Conservation (phyloP, 352 stramenopile genomes). For the Aphanomyces invadans region DNA sequence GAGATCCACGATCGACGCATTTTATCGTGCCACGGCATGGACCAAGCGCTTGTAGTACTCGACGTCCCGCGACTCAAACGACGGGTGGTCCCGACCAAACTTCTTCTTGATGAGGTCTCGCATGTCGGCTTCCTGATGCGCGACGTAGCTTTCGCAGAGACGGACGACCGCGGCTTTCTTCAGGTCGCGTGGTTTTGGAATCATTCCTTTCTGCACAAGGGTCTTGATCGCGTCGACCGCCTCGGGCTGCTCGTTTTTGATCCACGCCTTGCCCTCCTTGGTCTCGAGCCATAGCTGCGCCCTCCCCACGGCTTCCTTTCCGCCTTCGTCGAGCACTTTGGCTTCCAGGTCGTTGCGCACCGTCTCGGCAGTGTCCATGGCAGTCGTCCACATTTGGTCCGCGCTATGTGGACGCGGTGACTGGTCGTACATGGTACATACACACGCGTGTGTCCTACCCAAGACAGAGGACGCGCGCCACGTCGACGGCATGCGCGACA, state of each 20-base stretch:
- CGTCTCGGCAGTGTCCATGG: constrained; percentile 34
- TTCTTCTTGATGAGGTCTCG: constrained; percentile 29
- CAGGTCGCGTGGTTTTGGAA: constrained; percentile 52
- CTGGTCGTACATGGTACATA: background rate
- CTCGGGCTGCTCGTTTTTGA: constrained; percentile 44
- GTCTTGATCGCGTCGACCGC: constrained; percentile 46
- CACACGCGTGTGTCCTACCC: background rate
- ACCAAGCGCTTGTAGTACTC: constrained; percentile 24
- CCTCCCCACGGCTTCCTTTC: constrained; percentile 20
- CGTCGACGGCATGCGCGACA: constrained; percentile 31
- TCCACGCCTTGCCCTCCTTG: constrained; percentile 51
- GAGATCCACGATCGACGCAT: too few relatives aligned
- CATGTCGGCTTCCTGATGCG: constrained; percentile 32
- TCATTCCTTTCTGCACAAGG: constrained; percentile 36
- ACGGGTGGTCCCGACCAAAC: constrained; percentile 16
- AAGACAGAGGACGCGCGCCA: constrained; percentile 28
- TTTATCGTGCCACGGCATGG: too few relatives aligned
- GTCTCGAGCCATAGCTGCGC: constrained; percentile 52
- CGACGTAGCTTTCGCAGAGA: constrained; percentile 37
- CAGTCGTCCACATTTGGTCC: constrained; percentile 33
- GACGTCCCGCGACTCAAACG: constrained; percentile 18
- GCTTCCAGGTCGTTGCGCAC: constrained; percentile 35
- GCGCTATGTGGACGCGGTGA: constrained; percentile 8
- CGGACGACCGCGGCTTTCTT: constrained; percentile 37
- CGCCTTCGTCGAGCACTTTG: constrained; percentile 27